Evolutionary conservation across 2,329 filamentous ascomycete species (phyloP), one percentile per base, ranked within the genome.

Genomic region (Dothidotthia symphoricarpi): DNA sequence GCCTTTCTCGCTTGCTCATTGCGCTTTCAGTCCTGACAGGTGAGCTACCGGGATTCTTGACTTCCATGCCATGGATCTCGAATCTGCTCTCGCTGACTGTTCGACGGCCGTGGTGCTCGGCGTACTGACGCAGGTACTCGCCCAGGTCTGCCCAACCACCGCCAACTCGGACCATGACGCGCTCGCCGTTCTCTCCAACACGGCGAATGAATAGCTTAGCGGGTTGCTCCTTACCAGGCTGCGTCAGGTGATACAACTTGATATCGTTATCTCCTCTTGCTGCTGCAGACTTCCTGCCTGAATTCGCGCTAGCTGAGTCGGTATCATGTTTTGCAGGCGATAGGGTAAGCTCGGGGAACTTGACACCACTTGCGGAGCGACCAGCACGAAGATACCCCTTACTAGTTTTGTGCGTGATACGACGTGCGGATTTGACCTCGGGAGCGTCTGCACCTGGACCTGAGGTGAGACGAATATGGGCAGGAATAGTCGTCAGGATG

Each of bases 131-230:
- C 28, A 98, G 75, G 60, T 96, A 98, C 66, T 97, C 93, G 25
- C 86, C 91, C 14, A 98, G 74, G 66, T 98, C 93, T 11, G 90
- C 89, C 93, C 93, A 98, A n/a, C 93, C 93, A 42, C 93, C 93
- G 10, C 93, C 93, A 10, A 98, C 91, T 24, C 93, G 86, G 6
- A 98, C 93, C 93, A 98, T 97, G 45, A 97, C 89, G 34, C 93
- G 82, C 66, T 97, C 89, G 12, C 87, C 88, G 39, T 82, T 77
- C 64, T 95, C 89, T 33, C 93, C 93, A 2, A 98, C 90, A 2
- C 89, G 83, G 12, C 93, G 85, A 35, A 98, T 90, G 58, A 94
- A 95, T 4, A 98, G 79, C 68, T 96, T 97, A 61, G 96, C 90
- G 0, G 93, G 93, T 10, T 88, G 81, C 49, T 93, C 84, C 39